These are phyloP conservation scores for Grosmannia penicillata DNA, from an alignment of 2,329 filamentous ascomycete species.

Conservation along the genomic window DNA sequence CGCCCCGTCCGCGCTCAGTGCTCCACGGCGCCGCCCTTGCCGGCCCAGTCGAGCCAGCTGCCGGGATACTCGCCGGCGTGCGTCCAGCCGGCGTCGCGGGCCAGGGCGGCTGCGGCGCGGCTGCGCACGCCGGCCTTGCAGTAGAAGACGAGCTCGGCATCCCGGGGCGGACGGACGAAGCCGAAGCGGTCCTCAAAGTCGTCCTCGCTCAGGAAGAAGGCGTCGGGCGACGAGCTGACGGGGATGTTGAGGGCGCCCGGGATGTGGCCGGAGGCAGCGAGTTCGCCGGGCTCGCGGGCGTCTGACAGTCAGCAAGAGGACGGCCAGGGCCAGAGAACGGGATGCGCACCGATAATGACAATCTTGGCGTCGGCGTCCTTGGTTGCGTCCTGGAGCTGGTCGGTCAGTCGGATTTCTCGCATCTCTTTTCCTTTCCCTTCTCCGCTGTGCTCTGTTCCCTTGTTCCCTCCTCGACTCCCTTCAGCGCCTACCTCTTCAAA, in stretches of 20 bases:
- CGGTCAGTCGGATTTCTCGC: background rate
- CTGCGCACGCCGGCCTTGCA: conserved; percentile 86
- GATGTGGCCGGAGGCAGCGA: conserved; percentile 51
- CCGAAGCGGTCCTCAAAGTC: conserved; percentile 79
- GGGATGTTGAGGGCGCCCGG: conserved; percentile 75
- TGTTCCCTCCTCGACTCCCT: too few species aligned
- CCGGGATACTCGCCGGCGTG: conserved; percentile 59
- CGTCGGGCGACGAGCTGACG: conserved; percentile 60
- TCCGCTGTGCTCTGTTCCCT: too few species aligned
- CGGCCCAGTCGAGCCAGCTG: conserved; percentile 72
- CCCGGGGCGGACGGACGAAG: conserved; percentile 48
- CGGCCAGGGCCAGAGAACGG: background rate
- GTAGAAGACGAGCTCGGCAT: conserved; percentile 63
- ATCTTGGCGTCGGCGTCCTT: conserved; percentile 17
- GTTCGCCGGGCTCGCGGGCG: conserved; percentile 58
- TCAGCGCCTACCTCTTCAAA: conserved; percentile 26
- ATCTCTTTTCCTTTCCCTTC: too few species aligned
- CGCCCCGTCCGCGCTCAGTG: conserved; percentile 1
- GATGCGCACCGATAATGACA: conserved; percentile 30
- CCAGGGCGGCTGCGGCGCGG: conserved; percentile 60
- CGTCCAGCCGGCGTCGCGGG: conserved; percentile 60
- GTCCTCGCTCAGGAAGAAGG: conserved; percentile 57
- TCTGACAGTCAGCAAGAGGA: conserved; percentile 25
- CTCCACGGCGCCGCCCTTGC: conserved; percentile 50
- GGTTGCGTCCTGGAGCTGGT: conserved; percentile 25